Percentiles rank a stretch among this genome's conserved stretches.
These are phyloP conservation scores for Furcasterigmium furcatum DNA, from an alignment of 2,329 filamentous ascomycete genomes.

Conservation along the genomic window DNA sequence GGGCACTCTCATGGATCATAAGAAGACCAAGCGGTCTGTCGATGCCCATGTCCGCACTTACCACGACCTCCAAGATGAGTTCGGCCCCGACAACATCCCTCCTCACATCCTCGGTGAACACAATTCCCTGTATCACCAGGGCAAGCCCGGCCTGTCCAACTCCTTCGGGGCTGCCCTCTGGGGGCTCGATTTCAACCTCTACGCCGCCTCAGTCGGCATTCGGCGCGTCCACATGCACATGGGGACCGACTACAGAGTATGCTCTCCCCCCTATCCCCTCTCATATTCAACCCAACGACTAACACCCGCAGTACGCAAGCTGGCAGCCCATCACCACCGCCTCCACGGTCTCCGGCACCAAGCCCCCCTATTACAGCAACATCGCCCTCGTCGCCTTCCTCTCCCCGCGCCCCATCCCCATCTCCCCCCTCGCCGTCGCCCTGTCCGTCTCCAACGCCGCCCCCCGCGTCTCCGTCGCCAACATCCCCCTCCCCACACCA, in stretches of 20 bases:
- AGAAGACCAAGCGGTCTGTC: constrained; percentile 45
- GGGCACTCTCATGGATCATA: constrained; percentile 62
- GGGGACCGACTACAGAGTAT: constrained; percentile 55
- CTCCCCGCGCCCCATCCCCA: constrained; percentile 29
- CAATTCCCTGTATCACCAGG: constrained; percentile 62
- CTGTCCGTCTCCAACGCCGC: constrained; percentile 26
- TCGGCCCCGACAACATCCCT: constrained; percentile 33
- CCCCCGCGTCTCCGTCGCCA: constrained; percentile 36
- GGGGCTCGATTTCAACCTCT: constrained; percentile 61
- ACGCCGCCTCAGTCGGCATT: constrained; percentile 52
- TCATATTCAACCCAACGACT: background rate
- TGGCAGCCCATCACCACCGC: constrained; percentile 58
- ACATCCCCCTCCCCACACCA: constrained; percentile 36
- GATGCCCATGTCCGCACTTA: constrained; percentile 44
- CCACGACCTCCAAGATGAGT: constrained; percentile 32
- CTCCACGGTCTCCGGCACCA: constrained; percentile 50
- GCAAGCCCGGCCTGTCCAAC: constrained; percentile 58
- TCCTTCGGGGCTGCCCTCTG: constrained; percentile 64
- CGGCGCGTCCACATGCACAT: constrained; percentile 60
- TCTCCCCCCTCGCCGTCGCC: constrained; percentile 48
- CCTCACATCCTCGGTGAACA: constrained; percentile 58
- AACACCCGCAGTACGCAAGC: constrained; percentile 40
- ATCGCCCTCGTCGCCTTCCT: constrained; percentile 56
- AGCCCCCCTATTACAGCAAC: constrained; percentile 62
- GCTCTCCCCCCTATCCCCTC: background rate